A percentile compares a stretch with the other conserved stretches of the same genome.
Conservation (phyloP, 2,329 filamentous ascomycete species). For the Trichoderma citrinoviride region DNA sequence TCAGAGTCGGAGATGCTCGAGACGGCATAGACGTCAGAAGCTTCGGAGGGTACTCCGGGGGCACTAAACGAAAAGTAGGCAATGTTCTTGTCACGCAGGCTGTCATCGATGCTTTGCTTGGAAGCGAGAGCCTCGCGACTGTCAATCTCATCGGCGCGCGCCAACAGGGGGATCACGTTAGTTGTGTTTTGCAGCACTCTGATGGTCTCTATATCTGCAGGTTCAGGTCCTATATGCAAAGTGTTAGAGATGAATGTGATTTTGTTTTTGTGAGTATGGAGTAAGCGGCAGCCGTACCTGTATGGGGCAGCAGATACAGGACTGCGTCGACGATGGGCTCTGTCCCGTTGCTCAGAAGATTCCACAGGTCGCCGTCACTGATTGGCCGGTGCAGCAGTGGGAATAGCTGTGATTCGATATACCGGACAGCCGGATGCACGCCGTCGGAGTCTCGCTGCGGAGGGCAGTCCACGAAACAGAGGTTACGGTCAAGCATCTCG, state of each 20-base stretch:
- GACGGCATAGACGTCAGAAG: constrained; percentile 63
- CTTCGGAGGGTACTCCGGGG: constrained; percentile 35
- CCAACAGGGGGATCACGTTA: constrained; percentile 81
- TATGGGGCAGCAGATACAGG: constrained; percentile 73
- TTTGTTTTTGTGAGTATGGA: no score
- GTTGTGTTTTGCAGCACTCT: constrained; percentile 67
- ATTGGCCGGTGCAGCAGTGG: constrained; percentile 50
- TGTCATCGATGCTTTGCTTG: constrained; percentile 58
- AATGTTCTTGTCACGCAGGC: constrained; percentile 57
- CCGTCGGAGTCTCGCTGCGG: constrained; percentile 46
- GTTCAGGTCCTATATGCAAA: constrained; percentile 32
- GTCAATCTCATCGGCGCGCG: constrained; percentile 69
- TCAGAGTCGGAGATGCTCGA: constrained; percentile 73
- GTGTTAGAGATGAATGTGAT: background rate
- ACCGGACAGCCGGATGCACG: constrained; percentile 60
- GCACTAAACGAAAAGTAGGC: constrained; percentile 62
- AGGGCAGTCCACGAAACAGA: constrained; percentile 89
- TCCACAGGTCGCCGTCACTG: constrained; percentile 70
- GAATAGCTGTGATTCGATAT: constrained; percentile 59
- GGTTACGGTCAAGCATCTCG: constrained; percentile 79
- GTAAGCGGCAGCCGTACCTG: constrained; percentile 48
- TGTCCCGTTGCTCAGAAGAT: constrained; percentile 75
- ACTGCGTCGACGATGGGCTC: constrained; percentile 82
- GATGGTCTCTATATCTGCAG: constrained; percentile 66
- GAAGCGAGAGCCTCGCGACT: constrained; percentile 53